Evolutionary conservation across 192 early-diverging fungal species (phyloP).

Genomic region (Anaeromyces robustus): DNA sequence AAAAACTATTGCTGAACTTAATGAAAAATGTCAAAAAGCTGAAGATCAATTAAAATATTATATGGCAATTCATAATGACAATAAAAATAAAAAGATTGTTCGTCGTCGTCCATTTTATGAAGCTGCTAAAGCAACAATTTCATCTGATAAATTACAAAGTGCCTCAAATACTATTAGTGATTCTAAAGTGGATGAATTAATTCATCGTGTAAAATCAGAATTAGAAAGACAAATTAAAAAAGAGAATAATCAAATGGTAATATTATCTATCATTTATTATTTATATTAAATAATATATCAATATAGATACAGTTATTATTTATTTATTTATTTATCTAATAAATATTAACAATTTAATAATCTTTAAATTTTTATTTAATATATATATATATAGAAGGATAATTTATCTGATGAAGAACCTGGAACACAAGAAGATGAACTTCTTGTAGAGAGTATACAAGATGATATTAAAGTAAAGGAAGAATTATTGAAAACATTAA

Average conservation of each 20-base stretch:
- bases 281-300: too few relatives aligned
- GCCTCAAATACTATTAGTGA: not conserved
- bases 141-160: not conserved
- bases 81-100: not conserved
- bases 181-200: not conserved
- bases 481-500: slow-evolving; percentile 36
- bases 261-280: too few relatives aligned
- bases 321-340: too few relatives aligned
- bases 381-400: not conserved
- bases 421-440: not conserved
- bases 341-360: too few relatives aligned
- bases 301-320: too few relatives aligned
- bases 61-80: not conserved
- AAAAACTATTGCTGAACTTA: not conserved
- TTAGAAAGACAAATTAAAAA: not conserved
- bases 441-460: not conserved
- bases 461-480: slow-evolving; percentile 21
- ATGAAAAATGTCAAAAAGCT: not conserved
- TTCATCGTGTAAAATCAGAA: not conserved
- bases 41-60: not conserved
- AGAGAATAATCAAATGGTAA: not conserved
- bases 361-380: too few relatives aligned
- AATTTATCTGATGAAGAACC: not conserved
- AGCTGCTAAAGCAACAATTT: not conserved
- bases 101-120: not conserved